Evolutionary conservation across 2,329 filamentous ascomycete species (phyloP).

Genomic region (Camptophora hylomeconis): DNA sequence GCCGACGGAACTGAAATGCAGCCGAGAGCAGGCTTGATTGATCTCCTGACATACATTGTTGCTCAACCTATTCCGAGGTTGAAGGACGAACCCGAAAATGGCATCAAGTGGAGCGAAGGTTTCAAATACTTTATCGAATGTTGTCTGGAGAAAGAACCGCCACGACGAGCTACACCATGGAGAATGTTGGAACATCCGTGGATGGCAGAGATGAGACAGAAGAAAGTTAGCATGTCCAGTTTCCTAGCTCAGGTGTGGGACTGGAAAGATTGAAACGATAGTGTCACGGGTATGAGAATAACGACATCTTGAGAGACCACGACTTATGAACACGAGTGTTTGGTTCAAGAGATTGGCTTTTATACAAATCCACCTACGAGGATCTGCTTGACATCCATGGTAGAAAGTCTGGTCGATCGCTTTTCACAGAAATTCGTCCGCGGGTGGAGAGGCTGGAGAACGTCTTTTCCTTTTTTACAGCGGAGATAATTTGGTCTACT

Average conservation of each 20-base stretch:
- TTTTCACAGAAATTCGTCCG: too few relatives aligned
- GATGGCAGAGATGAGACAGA: constrained; percentile 92
- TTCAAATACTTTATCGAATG: constrained; percentile 99
- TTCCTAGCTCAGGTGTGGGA: constrained; percentile 95
- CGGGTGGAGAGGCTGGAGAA: too few relatives aligned
- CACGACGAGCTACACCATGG: constrained; percentile 83
- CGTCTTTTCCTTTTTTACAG: too few relatives aligned
- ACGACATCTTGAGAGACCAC: too few relatives aligned
- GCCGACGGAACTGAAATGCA: constrained; percentile 94
- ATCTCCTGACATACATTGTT: constrained; percentile 93
- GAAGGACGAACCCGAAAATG: constrained; percentile 83
- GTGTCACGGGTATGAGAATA: too few relatives aligned
- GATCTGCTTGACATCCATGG: too few relatives aligned
- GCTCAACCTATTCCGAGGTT: constrained; percentile 87
- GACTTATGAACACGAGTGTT: too few relatives aligned
- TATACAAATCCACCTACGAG: too few relatives aligned
- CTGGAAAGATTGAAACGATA: constrained; percentile 69
- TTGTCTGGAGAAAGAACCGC: constrained; percentile 90
- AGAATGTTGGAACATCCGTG: constrained; percentile 98
- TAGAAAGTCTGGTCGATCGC: too few relatives aligned
- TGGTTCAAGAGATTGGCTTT: too few relatives aligned
- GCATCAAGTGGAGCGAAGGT: constrained; percentile 88
- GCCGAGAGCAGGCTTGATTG: constrained; percentile 81
- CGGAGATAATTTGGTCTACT: too few relatives aligned
- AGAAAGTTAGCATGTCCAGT: constrained; percentile 94